Evolutionary conservation across 2,329 filamentous ascomycete species (phyloP), one percentile per base, ranked within the genome.

Genomic region (Paracoccidioides lutzii): DNA sequence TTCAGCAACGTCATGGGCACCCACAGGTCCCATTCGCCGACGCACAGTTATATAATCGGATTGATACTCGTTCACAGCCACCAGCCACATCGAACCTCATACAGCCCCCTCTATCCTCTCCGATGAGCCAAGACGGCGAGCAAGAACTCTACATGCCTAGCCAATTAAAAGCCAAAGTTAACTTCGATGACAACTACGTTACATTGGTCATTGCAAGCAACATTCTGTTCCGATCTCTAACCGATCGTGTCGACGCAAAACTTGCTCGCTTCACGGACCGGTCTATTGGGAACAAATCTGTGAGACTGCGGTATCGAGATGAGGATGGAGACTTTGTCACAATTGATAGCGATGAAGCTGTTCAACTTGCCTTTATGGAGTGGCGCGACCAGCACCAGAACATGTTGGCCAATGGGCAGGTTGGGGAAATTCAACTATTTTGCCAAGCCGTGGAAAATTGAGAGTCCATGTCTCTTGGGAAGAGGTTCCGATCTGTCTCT

Each of bases 161-260:
- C 6, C 93, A 97, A 66, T 79, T 98, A 53, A 97, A 96, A 73
- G 90, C 96, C 52, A 95, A 94, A 69, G 90, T 98, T 56, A 91
- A 91, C 66, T 94, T 88, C 67, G 88, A 93, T 48, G 86, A 87
- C 49, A 93, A 90, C 66, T 94, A 94, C 63, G 86, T 96, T 57
- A 96, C 91, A 0, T 79, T 98, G n/a, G 91, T 98, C 9, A 94
- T 95, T 44, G 87, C 89, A 37, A 94, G 89, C 71, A 95, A 94
- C 68, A 97, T 97, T 64, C 86, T 88, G 43, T 97, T 94, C 71
- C 88, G 93, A 62, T 93, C 88, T 30, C 78, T 98, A 55, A 90
- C 93, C 60, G 93, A 97, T 67, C 87, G 93, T 9, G 96, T 98
- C 64, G 93, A 98, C 66, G 89, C 90, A 33, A 98, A 98, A 70